These are phyloP conservation scores for Rhizopogon vesiculosus DNA, from an alignment of 768 basidiomycete species.

Conservation along the genomic window DNA sequence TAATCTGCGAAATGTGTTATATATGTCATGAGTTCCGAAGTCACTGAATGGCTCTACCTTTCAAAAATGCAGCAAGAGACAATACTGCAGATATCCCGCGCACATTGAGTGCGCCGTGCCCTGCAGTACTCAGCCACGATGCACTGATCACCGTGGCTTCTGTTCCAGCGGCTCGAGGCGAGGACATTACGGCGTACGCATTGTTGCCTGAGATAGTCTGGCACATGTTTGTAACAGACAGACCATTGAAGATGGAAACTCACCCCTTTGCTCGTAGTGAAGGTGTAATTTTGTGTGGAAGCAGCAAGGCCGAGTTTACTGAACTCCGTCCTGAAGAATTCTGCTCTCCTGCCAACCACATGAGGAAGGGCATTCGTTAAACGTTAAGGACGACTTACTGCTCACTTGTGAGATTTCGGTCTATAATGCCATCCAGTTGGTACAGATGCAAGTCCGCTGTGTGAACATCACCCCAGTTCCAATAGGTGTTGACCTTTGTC, in stretches of 20 bases:
- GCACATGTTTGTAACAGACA: constrained; percentile 1
- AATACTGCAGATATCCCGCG: constrained; percentile 86
- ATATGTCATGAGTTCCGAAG: neutral
- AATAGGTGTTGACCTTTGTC: constrained; percentile 81
- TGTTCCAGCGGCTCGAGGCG: constrained; percentile 88
- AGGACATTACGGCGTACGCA: constrained; percentile 74
- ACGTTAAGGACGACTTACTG: constrained; percentile 48
- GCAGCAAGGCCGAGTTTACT: constrained; percentile 68
- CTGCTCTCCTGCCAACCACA: constrained; percentile 50
- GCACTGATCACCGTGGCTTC: constrained; percentile 93
- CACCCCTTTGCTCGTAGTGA: constrained; percentile 49
- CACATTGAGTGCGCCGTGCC: constrained; percentile 62
- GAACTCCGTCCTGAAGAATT: constrained; percentile 60
- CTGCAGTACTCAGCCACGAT: constrained; percentile 75
- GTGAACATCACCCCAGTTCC: constrained; percentile 89
- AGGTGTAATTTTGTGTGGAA: constrained; percentile 65
- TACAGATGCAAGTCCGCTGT: constrained; percentile 78
- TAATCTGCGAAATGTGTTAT: constrained; percentile 46
- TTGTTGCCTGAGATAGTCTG: constrained; percentile 67
- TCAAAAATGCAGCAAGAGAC: constrained; percentile 77
- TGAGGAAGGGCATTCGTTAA: neutral
- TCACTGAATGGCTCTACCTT: constrained; percentile 48
- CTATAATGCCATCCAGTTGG: constrained; percentile 58
- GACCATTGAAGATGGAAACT: neutral
- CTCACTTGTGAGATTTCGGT: constrained; percentile 58